These are phyloP conservation scores for Leishmania martiniquensis DNA, from an alignment of 208 protist species.

Conservation along the genomic window DNA sequence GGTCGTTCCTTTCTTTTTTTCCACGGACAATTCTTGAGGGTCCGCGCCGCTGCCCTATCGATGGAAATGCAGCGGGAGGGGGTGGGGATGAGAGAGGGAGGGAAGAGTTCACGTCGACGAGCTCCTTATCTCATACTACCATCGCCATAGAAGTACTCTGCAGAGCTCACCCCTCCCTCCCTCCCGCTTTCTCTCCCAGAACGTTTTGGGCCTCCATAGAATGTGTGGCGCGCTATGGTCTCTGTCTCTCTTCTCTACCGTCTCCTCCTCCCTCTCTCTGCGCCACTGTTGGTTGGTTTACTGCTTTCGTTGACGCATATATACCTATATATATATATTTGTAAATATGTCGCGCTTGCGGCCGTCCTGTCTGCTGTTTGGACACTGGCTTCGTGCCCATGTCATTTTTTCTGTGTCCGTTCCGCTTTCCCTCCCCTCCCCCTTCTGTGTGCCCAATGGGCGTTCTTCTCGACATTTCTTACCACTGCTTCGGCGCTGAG, in stretches of 20 bases:
- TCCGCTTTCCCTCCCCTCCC: too few relatives aligned
- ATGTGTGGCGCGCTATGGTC: too few relatives aligned
- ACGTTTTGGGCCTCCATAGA: not conserved
- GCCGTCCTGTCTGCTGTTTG: too few relatives aligned
- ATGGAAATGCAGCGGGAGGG: not conserved
- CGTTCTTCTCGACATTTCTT: too few relatives aligned
- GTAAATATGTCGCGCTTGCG: not conserved
- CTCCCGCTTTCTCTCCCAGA: not conserved
- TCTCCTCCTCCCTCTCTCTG: not conserved
- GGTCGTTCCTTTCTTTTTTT: not conserved
- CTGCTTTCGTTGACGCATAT: not conserved
- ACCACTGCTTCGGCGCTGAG: too few relatives aligned
- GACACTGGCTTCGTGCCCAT: too few relatives aligned
- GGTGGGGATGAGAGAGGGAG: not conserved
- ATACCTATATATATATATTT: not conserved
- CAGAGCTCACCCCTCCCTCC: not conserved
- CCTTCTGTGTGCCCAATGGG: too few relatives aligned
- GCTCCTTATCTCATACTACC: not conserved
- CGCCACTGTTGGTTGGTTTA: too few relatives aligned
- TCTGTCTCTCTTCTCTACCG: not conserved
- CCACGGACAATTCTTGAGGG: too few relatives aligned
- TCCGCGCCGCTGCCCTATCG: not conserved
- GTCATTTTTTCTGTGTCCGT: too few relatives aligned
- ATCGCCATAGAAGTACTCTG: not conserved
- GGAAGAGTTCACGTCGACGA: not conserved